Evolutionary conservation across 2,329 filamentous ascomycete species (phyloP).

Genomic region (Fusarium tricinctum): DNA sequence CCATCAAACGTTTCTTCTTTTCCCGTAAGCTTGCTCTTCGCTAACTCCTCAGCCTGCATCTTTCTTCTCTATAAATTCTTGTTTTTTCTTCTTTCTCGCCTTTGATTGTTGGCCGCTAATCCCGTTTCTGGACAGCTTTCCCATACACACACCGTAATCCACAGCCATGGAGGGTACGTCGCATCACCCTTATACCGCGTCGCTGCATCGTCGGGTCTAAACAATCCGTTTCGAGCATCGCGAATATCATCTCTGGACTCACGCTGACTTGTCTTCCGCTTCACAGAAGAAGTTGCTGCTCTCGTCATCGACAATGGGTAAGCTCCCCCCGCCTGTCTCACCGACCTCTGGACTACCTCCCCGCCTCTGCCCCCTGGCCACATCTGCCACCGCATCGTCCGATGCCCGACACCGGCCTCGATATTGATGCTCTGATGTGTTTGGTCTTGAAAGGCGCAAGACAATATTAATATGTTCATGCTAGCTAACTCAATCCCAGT

Average conservation of each 20-base stretch:
- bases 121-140: constrained; percentile 54
- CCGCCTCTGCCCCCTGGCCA: constrained; percentile 37
- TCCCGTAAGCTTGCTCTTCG: constrained; percentile 47
- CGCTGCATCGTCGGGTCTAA: constrained; percentile 45
- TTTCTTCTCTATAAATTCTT: constrained; percentile 43
- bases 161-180: constrained; percentile 70
- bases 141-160: constrained; percentile 56
- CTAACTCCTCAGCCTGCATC: constrained; percentile 35
- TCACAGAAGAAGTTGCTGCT: constrained; percentile 98
- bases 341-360: constrained; percentile 52
- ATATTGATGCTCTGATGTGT: constrained; percentile 24
- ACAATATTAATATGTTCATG: constrained; percentile 7
- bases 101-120: constrained; percentile 49
- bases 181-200: constrained; percentile 46
- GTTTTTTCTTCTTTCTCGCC: constrained; percentile 39
- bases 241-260: constrained; percentile 33
- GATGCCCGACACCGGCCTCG: constrained; percentile 41
- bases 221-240: constrained; percentile 44
- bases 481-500: constrained; percentile 70
- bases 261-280: constrained; percentile 60
- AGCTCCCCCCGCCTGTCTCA: constrained; percentile 66
- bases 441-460: constrained; percentile 12
- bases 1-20: constrained; percentile 51
- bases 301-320: constrained; percentile 99
- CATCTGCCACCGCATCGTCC: constrained; percentile 45